Percentiles rank a stretch among this genome's conserved stretches.
Conservation (phyloP, 2,329 filamentous ascomycete genomes). For the Xylaria sp. region DNA sequence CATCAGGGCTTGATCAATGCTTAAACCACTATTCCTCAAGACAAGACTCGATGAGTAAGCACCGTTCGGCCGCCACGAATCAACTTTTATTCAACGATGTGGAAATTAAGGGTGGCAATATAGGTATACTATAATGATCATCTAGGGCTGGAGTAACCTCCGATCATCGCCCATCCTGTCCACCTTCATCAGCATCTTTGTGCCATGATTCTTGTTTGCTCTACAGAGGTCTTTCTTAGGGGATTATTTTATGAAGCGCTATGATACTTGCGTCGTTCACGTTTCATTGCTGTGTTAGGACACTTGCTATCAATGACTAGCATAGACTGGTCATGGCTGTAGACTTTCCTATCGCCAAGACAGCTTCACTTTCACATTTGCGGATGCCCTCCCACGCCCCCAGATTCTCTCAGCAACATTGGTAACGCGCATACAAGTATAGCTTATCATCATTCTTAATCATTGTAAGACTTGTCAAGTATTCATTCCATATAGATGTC, state of each 20-base stretch:
- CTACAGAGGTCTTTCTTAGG: too few relatives aligned
- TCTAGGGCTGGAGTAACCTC: neutral
- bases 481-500: neutral
- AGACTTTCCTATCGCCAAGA: neutral
- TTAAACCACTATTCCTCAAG: neutral
- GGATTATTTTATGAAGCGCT: too few relatives aligned
- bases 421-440: neutral
- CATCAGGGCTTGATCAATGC: neutral
- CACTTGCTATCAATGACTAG: neutral
- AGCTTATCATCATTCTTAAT: neutral
- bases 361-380: neutral
- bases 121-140: neutral
- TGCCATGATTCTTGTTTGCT: neutral
- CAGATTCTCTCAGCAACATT: neutral
- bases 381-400: neutral
- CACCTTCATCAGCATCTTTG: neutral
- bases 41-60: neutral
- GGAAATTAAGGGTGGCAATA: neutral
- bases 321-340: neutral
- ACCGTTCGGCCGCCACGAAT: neutral
- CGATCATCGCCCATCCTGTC: neutral
- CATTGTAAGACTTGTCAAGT: neutral
- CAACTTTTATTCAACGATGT: neutral
- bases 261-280: neutral
- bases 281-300: neutral